Conservation (phyloP, 495 filamentous ascomycete genomes). For the Hypoxylon intermedium region DNA sequence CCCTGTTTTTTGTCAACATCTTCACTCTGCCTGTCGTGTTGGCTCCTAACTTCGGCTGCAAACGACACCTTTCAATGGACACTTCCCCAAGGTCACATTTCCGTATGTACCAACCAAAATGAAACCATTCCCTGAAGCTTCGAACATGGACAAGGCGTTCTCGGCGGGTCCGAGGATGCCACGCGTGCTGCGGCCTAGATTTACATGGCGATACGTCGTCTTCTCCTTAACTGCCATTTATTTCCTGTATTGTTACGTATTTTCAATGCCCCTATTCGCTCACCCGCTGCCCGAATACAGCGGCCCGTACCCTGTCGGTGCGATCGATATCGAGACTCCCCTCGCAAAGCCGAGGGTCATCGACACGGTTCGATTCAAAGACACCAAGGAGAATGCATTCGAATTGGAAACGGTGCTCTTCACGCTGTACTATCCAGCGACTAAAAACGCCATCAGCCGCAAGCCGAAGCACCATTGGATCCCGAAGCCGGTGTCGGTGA, state of each 20-base stretch:
- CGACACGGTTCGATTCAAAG: conserved; percentile 48
- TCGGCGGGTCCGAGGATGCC: conserved; percentile 4
- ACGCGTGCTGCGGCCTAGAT: conserved; percentile 11
- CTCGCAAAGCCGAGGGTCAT: conserved; percentile 42
- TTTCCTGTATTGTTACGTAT: conserved; percentile 48
- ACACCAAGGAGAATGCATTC: conserved; percentile 47
- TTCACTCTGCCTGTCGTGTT: no score
- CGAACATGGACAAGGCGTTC: conserved; percentile 1
- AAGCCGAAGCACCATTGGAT: conserved; percentile 55
- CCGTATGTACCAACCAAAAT: conserved; percentile 11
- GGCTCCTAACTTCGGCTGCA: no score
- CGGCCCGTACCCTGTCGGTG: conserved; percentile 56
- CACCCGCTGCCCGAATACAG: conserved; percentile 54
- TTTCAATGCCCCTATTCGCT: conserved; percentile 52
- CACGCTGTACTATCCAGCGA: conserved; percentile 57
- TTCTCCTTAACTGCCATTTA: conserved; percentile 34
- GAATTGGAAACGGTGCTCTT: conserved; percentile 57
- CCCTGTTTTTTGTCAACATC: not conserved
- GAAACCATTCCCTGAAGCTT: conserved; percentile 26
- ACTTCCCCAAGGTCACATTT: no score
- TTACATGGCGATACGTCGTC: conserved; percentile 43
- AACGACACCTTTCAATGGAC: no score
- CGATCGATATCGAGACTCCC: conserved; percentile 57
- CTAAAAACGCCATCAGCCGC: conserved; percentile 20
- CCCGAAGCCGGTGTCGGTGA: conserved; percentile 55